A percentile compares a stretch with the other conserved stretches of the same genome.
Conservation (phyloP, 2,329 filamentous ascomycete species). For the Dothistroma septosporum region DNA sequence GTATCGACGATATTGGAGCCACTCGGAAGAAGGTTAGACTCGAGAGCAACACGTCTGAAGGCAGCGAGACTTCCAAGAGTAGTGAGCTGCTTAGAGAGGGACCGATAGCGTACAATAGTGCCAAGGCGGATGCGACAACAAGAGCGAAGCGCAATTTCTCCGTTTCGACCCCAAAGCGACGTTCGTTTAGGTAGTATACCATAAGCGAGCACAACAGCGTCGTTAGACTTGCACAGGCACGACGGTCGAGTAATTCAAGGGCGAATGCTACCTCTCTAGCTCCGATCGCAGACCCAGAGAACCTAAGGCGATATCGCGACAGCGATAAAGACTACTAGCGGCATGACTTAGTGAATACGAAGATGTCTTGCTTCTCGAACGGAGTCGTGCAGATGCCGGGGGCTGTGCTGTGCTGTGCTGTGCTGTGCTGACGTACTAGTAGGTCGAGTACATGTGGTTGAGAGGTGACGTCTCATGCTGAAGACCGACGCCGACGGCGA, state of each 20-base stretch:
- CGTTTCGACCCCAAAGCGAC: background rate
- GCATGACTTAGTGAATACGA: conserved; percentile 14
- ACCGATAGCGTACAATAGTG: background rate
- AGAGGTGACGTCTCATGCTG: too few species aligned
- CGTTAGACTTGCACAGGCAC: background rate
- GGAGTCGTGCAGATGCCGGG: conserved; percentile 18
- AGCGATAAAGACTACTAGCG: background rate
- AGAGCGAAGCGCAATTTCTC: background rate
- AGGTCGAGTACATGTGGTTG: background rate
- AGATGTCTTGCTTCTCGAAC: conserved; percentile 21
- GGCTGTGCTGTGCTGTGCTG: conserved; percentile 12
- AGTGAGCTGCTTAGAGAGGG: background rate
- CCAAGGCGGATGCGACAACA: background rate
- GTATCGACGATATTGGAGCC: background rate
- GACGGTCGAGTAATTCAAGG: background rate
- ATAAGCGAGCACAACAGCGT: background rate
- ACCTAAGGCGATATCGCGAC: background rate
- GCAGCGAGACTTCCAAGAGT: background rate
- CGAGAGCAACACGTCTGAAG: background rate
- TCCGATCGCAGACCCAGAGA: background rate
- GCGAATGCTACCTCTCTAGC: background rate
- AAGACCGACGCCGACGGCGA: background rate
- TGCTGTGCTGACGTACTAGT: conserved; percentile 8
- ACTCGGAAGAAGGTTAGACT: background rate
- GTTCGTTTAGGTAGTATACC: background rate